phyloP scores from a whole-genome alignment of 2,329 filamentous ascomycete genomes.

The Xylaria sp. region DNA sequence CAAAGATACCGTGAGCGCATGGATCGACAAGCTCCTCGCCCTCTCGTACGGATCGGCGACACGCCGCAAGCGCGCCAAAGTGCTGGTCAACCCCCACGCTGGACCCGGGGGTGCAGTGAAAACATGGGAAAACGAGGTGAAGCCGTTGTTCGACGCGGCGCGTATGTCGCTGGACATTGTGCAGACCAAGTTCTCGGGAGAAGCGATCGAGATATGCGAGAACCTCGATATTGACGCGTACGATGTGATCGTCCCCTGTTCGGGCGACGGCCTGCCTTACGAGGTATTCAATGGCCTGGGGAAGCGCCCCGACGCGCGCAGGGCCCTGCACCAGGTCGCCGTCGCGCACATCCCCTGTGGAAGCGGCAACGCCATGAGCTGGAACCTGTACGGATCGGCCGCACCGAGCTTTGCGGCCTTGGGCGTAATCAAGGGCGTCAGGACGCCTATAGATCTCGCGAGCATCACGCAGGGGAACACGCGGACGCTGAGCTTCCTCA shows the following conservation, averaged over 20 bases:
- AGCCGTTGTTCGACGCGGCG: conserved; percentile 82
- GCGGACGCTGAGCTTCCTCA: conserved; percentile 83
- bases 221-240: conserved; percentile 76
- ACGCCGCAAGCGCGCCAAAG: conserved; percentile 76
- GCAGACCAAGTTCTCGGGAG: conserved; percentile 70
- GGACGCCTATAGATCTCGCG: conserved; percentile 82
- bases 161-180: conserved; percentile 75
- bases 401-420: conserved; percentile 76
- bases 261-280: conserved; percentile 87
- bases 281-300: conserved; percentile 95
- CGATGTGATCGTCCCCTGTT: conserved; percentile 86
- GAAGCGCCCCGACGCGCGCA: conserved; percentile 71
- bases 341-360: conserved; percentile 89
- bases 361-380: conserved; percentile 90
- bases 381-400: conserved; percentile 83
- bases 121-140: conserved; percentile 74
- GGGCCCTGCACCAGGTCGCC: conserved; percentile 75
- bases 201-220: conserved; percentile 77
- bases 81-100: conserved; percentile 88
- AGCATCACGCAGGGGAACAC: conserved; percentile 81
- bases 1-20: conserved; percentile 56
- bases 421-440: conserved; percentile 82
- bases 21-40: conserved; percentile 66
- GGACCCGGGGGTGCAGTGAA: conserved; percentile 77
- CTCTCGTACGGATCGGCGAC: conserved; percentile 72